These are phyloP conservation scores for Tolypocladium amazonense DNA, from an alignment of 2,329 filamentous ascomycete species.

Conservation along the genomic window DNA sequence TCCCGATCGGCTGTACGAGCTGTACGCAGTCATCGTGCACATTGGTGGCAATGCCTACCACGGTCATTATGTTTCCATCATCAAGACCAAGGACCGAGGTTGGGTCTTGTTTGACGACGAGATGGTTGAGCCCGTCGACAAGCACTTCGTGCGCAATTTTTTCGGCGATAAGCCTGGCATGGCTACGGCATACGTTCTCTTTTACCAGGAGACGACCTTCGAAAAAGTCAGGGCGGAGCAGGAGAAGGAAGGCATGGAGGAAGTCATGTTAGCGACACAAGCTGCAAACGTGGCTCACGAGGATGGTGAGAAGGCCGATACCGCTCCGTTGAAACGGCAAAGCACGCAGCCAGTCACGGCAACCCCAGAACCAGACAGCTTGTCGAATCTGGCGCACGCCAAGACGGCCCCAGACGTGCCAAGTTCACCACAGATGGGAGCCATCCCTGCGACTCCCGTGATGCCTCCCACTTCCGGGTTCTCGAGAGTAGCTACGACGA, in stretches of 20 bases:
- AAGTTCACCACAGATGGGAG: slow-evolving; percentile 6
- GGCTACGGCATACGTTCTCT: slow-evolving; percentile 92
- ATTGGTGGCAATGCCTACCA: slow-evolving; percentile 96
- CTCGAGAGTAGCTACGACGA: slow-evolving; percentile 12
- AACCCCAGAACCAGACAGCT: slow-evolving; percentile 36
- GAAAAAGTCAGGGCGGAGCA: slow-evolving; percentile 65
- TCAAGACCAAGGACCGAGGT: slow-evolving; percentile 92
- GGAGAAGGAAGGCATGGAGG: slow-evolving; percentile 65
- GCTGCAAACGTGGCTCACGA: slow-evolving; percentile 45
- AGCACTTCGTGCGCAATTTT: slow-evolving; percentile 91
- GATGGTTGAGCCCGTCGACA: slow-evolving; percentile 96
- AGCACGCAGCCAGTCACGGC: slow-evolving; percentile 36
- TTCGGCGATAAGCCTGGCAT: slow-evolving; percentile 88
- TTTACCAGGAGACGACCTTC: slow-evolving; percentile 84
- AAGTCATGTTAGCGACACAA: slow-evolving; percentile 44
- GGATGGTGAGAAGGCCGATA: slow-evolving; percentile 34
- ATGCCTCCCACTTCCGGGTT: slow-evolving; percentile 1
- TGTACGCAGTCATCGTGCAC: slow-evolving; percentile 95
- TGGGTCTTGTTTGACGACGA: slow-evolving; percentile 98
- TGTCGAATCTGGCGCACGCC: slow-evolving; percentile 54
- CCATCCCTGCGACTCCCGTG: slow-evolving; percentile 1
- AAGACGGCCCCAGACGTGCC: slow-evolving; percentile 45
- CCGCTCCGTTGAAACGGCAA: slow-evolving; percentile 35
- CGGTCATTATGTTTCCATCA: slow-evolving; percentile 93
- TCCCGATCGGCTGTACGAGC: slow-evolving; percentile 85